These are phyloP conservation scores for Xylariaceae sp. DNA, from an alignment of 2,329 filamentous ascomycete species.

Conservation along the genomic window DNA sequence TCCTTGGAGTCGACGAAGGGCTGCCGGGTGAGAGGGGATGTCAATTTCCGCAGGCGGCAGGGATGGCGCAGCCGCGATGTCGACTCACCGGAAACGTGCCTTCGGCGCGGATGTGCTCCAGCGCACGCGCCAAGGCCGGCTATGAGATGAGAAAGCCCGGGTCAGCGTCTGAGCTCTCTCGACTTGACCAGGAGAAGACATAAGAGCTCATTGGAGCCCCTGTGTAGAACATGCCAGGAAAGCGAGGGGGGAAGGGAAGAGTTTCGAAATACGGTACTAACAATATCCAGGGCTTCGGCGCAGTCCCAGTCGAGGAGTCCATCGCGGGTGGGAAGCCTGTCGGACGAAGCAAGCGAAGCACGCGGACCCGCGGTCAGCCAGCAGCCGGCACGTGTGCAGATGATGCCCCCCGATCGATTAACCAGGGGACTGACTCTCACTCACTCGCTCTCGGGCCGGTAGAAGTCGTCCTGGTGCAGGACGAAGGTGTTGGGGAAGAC, in stretches of 20 bases:
- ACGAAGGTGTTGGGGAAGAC: constrained; percentile 75
- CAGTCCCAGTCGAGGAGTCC: constrained; percentile 89
- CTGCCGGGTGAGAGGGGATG: constrained; percentile 29
- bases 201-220: too few species aligned
- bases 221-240: too few species aligned
- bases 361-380: too few species aligned
- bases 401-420: too few species aligned
- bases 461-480: constrained; percentile 95
- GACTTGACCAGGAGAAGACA: too few species aligned
- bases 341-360: too few species aligned
- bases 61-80: neutral
- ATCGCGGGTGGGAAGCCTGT: constrained; percentile 46
- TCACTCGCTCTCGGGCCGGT: constrained; percentile 67
- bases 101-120: constrained; percentile 62
- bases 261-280: too few species aligned
- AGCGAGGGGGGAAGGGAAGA: too few species aligned
- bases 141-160: too few species aligned
- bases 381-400: too few species aligned
- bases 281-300: constrained; percentile 66
- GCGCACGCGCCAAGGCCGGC: constrained; percentile 56
- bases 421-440: constrained; percentile 18
- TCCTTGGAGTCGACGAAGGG: constrained; percentile 48
- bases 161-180: too few species aligned
- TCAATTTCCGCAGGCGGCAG: neutral
- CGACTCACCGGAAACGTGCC: constrained; percentile 56